Conservation (phyloP, 441 rosid genomes). For the Corymbia calophylla region DNA sequence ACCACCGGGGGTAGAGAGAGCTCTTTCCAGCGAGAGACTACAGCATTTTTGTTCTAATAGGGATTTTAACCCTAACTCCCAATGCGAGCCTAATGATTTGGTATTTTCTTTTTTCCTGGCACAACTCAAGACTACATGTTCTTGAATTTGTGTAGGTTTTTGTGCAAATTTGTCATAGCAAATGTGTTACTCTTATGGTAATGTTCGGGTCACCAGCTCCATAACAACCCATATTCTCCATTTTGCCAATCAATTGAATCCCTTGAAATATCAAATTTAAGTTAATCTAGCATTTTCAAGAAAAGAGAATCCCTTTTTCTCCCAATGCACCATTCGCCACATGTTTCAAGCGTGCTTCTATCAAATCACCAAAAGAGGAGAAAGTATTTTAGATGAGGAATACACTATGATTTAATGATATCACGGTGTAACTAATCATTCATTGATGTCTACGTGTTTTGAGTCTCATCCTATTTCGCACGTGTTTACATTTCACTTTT, state of each 20-base stretch:
- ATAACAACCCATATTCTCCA: not conserved
- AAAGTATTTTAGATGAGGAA: not conserved
- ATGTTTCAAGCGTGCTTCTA: not conserved
- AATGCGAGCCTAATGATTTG: not conserved
- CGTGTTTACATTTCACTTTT: not conserved
- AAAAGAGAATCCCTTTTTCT: not conserved
- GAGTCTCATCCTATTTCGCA: not conserved
- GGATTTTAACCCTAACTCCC: not conserved
- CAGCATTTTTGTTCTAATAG: not conserved
- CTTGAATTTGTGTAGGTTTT: not conserved
- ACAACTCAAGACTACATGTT: not conserved
- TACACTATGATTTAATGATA: not conserved
- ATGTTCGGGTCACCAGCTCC: not conserved
- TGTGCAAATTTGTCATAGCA: not conserved
- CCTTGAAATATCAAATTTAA: not conserved
- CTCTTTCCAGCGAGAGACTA: not conserved
- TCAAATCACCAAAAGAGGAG: not conserved
- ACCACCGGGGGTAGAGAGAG: not conserved
- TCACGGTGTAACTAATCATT: not conserved
- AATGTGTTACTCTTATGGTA: not conserved
- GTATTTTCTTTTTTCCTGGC: not conserved
- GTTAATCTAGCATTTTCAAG: not conserved
- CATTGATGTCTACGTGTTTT: rapidly evolving
- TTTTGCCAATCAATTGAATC: not conserved
- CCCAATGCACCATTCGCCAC: no score